Conservation (phyloP, 108 stramenopile species). For the Skeletonema costatum region DNA sequence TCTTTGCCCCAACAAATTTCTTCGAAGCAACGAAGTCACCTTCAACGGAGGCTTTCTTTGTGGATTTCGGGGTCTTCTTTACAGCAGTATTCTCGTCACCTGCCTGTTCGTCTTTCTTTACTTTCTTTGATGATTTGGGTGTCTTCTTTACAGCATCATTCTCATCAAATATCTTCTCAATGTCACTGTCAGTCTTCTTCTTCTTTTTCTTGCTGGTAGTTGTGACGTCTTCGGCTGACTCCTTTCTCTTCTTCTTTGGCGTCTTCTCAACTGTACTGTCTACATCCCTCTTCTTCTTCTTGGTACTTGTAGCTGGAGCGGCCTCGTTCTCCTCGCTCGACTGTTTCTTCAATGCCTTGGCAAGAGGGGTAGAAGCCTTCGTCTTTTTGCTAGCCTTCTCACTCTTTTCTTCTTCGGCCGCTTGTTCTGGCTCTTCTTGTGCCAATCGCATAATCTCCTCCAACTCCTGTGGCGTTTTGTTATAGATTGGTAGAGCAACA, state of each 20-base stretch:
- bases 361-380: constrained; percentile 58
- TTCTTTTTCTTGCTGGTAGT: constrained; percentile 16
- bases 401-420: constrained; percentile 13
- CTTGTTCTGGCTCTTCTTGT: constrained; percentile 3
- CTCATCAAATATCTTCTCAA: constrained; percentile 3
- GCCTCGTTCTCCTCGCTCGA: constrained; percentile 37
- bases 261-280: constrained; percentile 23
- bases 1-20: constrained; percentile 74
- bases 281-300: constrained; percentile 2
- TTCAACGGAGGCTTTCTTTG: neutral
- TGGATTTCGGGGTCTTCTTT: neutral
- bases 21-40: constrained; percentile 61
- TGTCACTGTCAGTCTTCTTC: constrained; percentile 3
- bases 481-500: constrained; percentile 86
- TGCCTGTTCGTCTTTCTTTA: constrained; percentile 8
- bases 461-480: constrained; percentile 74
- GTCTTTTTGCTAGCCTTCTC: constrained; percentile 25
- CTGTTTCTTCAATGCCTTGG: constrained; percentile 82
- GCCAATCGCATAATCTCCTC: constrained; percentile 62
- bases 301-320: neutral
- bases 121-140: constrained; percentile 13
- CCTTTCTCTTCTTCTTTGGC: constrained; percentile 28
- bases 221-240: neutral
- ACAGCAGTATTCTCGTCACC: neutral
- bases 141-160: neutral